Evolutionary conservation across 2,329 filamentous ascomycete genomes (phyloP), one percentile per base, ranked within the genome.

Genomic region (Trichoderma polysporum): DNA sequence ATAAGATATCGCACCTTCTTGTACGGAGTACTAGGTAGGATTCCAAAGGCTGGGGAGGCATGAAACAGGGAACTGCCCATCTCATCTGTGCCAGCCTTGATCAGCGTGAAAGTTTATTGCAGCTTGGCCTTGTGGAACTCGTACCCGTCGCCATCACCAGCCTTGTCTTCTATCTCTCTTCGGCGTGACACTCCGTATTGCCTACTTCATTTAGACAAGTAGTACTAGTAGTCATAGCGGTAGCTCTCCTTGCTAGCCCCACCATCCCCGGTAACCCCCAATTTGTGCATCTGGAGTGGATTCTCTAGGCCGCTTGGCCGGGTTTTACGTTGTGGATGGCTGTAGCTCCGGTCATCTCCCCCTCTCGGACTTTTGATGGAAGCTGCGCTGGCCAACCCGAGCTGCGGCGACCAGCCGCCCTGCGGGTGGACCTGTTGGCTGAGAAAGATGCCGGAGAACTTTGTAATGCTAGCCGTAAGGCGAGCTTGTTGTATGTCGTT

Each of bases 301-400:
- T 63, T 54, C 60, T 27, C 29, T 4, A 25, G 37, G 60, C 60
- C 60, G 49, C 45, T 52, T 50, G 58, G 31, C 39, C 59, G 60
- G 60, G 35, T 47, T 62, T 63, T 63, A 63, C 49, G 4, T 19
- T 19, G 59, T 29, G 35, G 37, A 31, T 49, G 50, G 60, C 49
- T 53, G 49, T 63, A 63, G 25, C 60, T 63, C 60, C 60, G 60
- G 60, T 12, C 39, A 25, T 54, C 8, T 22, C 50, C 50, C 31
- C 57, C 50, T 22, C 17, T 64, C 60, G 60, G 60, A 56, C 60
- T 56, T 62, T 41, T 53, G 33, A 41, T n/a, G 49, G 50, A 39
- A 53, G 33, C 47, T 62, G 60, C n/a, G 60, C 35, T 64, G 60
- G 60, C 60, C 54, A 63, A 47, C 60, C n/a, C n/a, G 15, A 45